Evolutionary conservation across 495 filamentous ascomycete genomes (phyloP).

Genomic region (Penicillium soppii): DNA sequence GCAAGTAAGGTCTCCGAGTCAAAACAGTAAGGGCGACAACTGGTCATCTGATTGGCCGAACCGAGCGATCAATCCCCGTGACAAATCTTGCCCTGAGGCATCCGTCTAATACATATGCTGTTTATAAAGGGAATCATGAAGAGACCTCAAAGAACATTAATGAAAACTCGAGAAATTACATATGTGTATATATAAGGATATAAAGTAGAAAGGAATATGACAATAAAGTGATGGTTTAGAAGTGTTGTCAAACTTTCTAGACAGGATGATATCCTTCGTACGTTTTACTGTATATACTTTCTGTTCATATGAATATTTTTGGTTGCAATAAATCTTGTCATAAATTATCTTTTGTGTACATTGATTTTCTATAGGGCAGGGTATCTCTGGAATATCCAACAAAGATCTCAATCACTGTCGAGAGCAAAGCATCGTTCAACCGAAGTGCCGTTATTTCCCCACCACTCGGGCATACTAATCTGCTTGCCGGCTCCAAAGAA

Average conservation of each 20-base stretch:
- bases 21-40: conserved; percentile 32
- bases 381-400: no score
- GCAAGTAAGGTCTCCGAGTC: conserved; percentile 25
- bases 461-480: conserved; percentile 57
- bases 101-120: not conserved
- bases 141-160: not conserved
- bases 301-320: no score
- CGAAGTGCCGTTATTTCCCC: conserved; percentile 47
- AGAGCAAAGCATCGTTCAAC: conserved; percentile 38
- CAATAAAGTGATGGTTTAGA: no score
- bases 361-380: no score
- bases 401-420: conserved; percentile 7
- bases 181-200: no score
- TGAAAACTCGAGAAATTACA: not conserved
- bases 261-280: no score
- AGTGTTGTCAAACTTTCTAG: no score
- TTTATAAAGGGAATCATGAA: not conserved
- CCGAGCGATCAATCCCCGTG: conserved; percentile 15
- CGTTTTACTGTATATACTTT: no score
- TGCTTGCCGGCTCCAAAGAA: conserved; percentile 53
- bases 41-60: conserved; percentile 20
- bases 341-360: no score
- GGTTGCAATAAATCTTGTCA: no score
- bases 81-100: conserved; percentile 18
- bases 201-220: no score